Conservation (phyloP, 2,329 filamentous ascomycete species). For the Colletotrichum tofieldiae region DNA sequence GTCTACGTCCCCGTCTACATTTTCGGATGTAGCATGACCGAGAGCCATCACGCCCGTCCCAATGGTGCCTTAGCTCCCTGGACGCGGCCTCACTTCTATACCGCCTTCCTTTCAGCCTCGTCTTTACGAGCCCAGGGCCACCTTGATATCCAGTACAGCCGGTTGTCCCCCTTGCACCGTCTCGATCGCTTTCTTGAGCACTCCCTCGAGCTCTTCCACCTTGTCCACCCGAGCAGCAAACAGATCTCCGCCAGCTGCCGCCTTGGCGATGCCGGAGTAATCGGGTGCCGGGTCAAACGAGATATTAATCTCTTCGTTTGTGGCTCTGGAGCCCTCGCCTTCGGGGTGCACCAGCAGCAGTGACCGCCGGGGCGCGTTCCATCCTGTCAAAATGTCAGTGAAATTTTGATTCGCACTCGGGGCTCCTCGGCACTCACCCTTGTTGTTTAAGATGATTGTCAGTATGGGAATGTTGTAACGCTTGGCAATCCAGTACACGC, state of each 20-base stretch:
- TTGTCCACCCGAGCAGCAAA: slow-evolving; percentile 65
- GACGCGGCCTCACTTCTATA: neutral
- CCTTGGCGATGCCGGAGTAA: slow-evolving; percentile 52
- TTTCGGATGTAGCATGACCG: neutral
- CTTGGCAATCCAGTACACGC: slow-evolving; percentile 70
- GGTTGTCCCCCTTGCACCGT: slow-evolving; percentile 66
- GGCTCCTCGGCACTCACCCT: slow-evolving; percentile 56
- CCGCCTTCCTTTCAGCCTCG: neutral
- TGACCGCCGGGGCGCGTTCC: slow-evolving; percentile 62
- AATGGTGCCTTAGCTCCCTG: neutral
- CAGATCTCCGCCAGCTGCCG: slow-evolving; percentile 61
- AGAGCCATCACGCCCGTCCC: neutral
- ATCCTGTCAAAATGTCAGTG: slow-evolving; percentile 49
- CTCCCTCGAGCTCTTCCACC: slow-evolving; percentile 61
- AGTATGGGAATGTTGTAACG: slow-evolving; percentile 69
- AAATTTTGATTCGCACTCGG: neutral
- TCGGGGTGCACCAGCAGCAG: slow-evolving; percentile 61
- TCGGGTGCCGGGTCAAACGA: slow-evolving; percentile 62
- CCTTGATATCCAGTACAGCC: slow-evolving; percentile 69
- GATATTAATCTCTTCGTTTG: slow-evolving; percentile 64
- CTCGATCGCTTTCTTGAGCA: slow-evolving; percentile 65
- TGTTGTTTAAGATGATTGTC: slow-evolving; percentile 71
- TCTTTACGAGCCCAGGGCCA: slow-evolving; percentile 60
- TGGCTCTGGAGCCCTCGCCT: slow-evolving; percentile 57
- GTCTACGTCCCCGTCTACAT: slow-evolving; percentile 24